phyloP scores from a whole-genome alignment of 257 asterid species.

The Apocynum venetum region DNA sequence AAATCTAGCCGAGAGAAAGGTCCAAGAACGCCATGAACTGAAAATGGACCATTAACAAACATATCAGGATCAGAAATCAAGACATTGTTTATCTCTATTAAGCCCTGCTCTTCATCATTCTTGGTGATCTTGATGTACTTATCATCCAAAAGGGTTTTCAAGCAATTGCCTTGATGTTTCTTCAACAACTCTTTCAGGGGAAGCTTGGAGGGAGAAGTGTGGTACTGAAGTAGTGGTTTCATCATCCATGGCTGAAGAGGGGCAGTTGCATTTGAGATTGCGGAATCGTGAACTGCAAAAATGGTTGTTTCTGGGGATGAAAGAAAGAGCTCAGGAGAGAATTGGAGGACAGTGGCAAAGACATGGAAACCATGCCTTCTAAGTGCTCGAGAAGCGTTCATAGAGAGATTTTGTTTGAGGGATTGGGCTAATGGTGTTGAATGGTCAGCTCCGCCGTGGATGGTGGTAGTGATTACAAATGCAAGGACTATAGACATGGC shows the following conservation, averaged over 20 bases:
- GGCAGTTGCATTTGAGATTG: conserved; percentile 46
- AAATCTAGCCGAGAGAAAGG: conserved; percentile 28
- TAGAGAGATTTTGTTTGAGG: conserved; percentile 23
- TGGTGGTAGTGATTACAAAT: conserved; percentile 37
- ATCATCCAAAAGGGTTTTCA: conserved; percentile 35
- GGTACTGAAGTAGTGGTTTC: conserved; percentile 61
- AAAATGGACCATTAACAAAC: conserved; percentile 47
- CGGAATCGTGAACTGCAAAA: conserved; percentile 70
- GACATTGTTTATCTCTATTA: conserved; percentile 50
- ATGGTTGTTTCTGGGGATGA: conserved; percentile 48
- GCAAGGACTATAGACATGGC: conserved; percentile 48
- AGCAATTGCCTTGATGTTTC: conserved; percentile 47
- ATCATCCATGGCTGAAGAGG: conserved; percentile 45
- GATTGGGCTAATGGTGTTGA: conserved; percentile 18
- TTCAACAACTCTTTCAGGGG: conserved; percentile 39
- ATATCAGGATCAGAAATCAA: conserved; percentile 59
- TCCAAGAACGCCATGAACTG: conserved; percentile 58
- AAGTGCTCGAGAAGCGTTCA: conserved; percentile 59
- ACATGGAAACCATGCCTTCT: conserved; percentile 58
- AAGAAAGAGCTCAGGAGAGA: conserved; percentile 74
- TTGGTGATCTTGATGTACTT: conserved; percentile 37
- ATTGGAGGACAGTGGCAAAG: conserved; percentile 67
- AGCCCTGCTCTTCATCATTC: conserved; percentile 22
- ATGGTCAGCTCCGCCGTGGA: conserved; percentile 13
- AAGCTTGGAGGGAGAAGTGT: conserved; percentile 45